Base-by-base conservation (phyloP, 148 eudicot species). In the Spergularia marina region DNA sequence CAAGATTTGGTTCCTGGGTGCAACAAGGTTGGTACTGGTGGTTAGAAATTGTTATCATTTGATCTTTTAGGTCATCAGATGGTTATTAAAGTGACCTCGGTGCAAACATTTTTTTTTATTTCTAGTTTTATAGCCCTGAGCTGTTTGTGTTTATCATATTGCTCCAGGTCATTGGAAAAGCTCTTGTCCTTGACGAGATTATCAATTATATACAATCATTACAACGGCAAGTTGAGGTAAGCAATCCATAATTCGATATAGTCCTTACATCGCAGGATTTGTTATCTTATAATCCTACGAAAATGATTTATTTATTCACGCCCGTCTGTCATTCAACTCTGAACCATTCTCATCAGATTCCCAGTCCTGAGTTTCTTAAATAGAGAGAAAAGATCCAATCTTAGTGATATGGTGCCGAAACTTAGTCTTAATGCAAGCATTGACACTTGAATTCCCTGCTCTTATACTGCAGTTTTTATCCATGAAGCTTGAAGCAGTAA, bases 1-100 rank as follows among this genome's bases (percentile, higher is more conserved):
- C 98, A 94, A 87, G 98, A 91, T 81, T 81, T 94, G 88, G 98
- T 94, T 60, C 98, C 98, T 59, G 98, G 98, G 82, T 91, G 96
- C 84, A 90, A 92, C 80, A 92, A 90, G 96, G 98, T 89, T 15
- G 40, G 79, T 65, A 20, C 20, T 21, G 10, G 69, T 70, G 69
- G 14, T 70, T 53, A 34, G 68, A 40, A 15, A 11, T 56, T 36
- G 18, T 12, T 13, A 17, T 52, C 47, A 34, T 5, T 20, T 61
- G 55, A 47, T 73, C 56, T 7, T 18, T 59, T 64, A 17, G 10
- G 30, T 76, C 25, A 2, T 79, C n/a, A 16, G 51, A 51, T 58
- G 30, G 13, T 65, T 36, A n/a, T 30, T 36, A 10, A 52, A 39
- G 13, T 30, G 41, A 62, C 56, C 64, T 61, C 74, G 1, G 20